A percentile compares a stretch with the other conserved stretches of the same genome.
Conservation (phyloP, 2,329 filamentous ascomycete species). For the Cytospora piceae region DNA sequence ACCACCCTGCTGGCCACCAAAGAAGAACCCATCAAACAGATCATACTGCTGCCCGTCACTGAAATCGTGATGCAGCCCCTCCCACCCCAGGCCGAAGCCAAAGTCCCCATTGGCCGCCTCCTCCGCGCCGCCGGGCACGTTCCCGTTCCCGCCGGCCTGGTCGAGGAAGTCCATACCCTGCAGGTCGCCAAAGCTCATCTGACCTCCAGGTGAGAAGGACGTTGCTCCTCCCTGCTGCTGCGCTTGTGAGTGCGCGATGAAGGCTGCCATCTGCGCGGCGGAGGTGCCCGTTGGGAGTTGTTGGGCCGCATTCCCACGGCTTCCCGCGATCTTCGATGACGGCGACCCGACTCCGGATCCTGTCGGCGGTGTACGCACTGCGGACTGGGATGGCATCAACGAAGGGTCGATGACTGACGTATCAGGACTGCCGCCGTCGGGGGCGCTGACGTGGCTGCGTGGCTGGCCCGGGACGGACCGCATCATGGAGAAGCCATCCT, state of each 20-base stretch:
- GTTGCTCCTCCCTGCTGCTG: slow-evolving; percentile 32
- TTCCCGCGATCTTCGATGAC: slow-evolving; percentile 32
- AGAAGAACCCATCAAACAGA: slow-evolving; percentile 75
- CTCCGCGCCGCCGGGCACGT: slow-evolving; percentile 12
- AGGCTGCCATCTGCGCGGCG: slow-evolving; percentile 26
- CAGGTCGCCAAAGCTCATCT: slow-evolving; percentile 50
- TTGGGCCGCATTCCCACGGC: slow-evolving; percentile 35
- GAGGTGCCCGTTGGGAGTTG: slow-evolving; percentile 36
- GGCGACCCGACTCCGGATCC: slow-evolving; percentile 35
- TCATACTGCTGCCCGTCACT: slow-evolving; percentile 64
- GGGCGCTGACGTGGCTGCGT: slow-evolving; percentile 44
- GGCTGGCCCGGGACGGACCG: slow-evolving; percentile 46
- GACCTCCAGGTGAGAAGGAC: slow-evolving; percentile 32
- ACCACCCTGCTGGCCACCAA: slow-evolving; percentile 57
- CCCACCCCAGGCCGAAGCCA: slow-evolving; percentile 69
- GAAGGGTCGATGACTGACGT: slow-evolving; percentile 48
- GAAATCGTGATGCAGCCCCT: slow-evolving; percentile 65
- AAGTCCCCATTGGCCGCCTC: slow-evolving; percentile 48
- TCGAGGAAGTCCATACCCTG: slow-evolving; percentile 58
- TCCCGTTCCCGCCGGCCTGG: slow-evolving; percentile 39
- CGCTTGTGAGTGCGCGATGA: slow-evolving; percentile 19
- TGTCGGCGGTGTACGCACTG: slow-evolving; percentile 43
- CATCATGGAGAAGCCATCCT: slow-evolving; percentile 45
- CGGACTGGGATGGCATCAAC: slow-evolving; percentile 50
- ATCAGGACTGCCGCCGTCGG: slow-evolving; percentile 38